phyloP scores from a whole-genome alignment of 1,284 basidiomycete genomes.

The Puccinia hordei region DNA sequence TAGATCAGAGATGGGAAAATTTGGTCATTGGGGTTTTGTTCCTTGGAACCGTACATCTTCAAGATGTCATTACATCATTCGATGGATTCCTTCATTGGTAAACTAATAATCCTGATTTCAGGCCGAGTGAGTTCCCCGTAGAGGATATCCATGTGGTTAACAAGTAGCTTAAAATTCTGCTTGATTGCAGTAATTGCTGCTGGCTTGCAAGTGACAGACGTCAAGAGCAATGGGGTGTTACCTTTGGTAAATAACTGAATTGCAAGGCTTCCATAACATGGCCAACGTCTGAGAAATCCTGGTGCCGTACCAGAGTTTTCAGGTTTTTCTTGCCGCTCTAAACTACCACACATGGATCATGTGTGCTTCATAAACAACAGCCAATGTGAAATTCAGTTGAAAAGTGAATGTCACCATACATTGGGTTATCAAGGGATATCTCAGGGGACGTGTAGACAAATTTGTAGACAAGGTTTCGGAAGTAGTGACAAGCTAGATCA shows the following conservation, averaged over 20 bases:
- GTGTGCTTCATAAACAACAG: slow-evolving; percentile 12
- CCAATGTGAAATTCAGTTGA: neutral
- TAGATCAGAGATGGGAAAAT: slow-evolving; percentile 17
- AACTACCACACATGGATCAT: slow-evolving; percentile 28
- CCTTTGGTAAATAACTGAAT: neutral
- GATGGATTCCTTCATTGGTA: neutral
- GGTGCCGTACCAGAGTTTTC: slow-evolving; percentile 2
- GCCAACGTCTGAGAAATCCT: neutral
- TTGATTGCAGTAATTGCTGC: slow-evolving; percentile 25
- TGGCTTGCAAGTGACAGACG: slow-evolving; percentile 29
- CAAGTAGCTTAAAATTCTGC: neutral
- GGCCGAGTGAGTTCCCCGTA: slow-evolving; percentile 6
- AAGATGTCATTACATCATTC: neutral
- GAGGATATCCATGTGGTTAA: neutral
- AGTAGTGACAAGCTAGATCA: too few species aligned
- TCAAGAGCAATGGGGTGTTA: slow-evolving; percentile 8
- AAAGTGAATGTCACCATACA: neutral
- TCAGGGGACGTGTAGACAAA: too few species aligned
- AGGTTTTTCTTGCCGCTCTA: slow-evolving; percentile 19
- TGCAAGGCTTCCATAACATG: slow-evolving; percentile 6
- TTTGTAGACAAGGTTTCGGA: too few species aligned
- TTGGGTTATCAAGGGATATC: slow-evolving; percentile 19
- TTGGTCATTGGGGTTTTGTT: neutral
- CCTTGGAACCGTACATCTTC: neutral
- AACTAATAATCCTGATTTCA: neutral